Conservation (phyloP, 768 basidiomycete species). For the Amanita rimosa region DNA sequence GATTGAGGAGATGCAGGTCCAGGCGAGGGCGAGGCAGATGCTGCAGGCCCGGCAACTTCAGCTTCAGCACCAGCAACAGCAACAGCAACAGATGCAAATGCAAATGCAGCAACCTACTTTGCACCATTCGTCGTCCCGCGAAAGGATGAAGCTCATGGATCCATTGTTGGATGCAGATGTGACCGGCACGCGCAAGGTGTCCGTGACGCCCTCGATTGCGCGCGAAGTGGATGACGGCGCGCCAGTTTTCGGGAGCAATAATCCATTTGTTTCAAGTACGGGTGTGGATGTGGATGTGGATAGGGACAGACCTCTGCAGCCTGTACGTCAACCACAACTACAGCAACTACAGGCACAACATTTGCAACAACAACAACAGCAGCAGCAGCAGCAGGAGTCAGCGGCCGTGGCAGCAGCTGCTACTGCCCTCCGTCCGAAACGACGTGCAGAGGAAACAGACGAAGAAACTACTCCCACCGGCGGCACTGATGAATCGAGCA, state of each 20-base stretch:
- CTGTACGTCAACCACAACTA: no score
- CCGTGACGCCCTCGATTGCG: slow-evolving; percentile 68
- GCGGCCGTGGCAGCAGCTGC: slow-evolving; percentile 27
- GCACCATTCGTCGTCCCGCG: slow-evolving; percentile 12
- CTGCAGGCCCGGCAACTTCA: slow-evolving; percentile 20
- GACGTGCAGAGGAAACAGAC: slow-evolving; percentile 37
- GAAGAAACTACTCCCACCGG: slow-evolving; percentile 11
- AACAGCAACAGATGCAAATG: no score
- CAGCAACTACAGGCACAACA: no score
- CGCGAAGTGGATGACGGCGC: slow-evolving; percentile 31
- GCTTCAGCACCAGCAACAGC: slow-evolving; percentile 20
- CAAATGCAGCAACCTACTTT: slow-evolving; percentile 11
- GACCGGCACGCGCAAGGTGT: slow-evolving; percentile 56
- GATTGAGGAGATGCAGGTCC: slow-evolving; percentile 22
- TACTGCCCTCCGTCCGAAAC: slow-evolving; percentile 12
- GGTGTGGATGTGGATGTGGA: background rate
- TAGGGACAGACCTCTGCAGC: background rate
- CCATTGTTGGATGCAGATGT: slow-evolving; percentile 40
- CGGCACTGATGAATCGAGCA: slow-evolving; percentile 32
- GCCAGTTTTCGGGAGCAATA: background rate
- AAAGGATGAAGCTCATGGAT: slow-evolving; percentile 16
- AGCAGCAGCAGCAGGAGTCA: slow-evolving; percentile 7
- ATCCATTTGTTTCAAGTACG: background rate
- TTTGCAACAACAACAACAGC: background rate
- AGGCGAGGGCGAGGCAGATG: slow-evolving; percentile 16